Percentiles rank a stretch among this genome's conserved stretches.
Conservation (phyloP, 2,329 filamentous ascomycete species). For the Beauveria sp. region DNA sequence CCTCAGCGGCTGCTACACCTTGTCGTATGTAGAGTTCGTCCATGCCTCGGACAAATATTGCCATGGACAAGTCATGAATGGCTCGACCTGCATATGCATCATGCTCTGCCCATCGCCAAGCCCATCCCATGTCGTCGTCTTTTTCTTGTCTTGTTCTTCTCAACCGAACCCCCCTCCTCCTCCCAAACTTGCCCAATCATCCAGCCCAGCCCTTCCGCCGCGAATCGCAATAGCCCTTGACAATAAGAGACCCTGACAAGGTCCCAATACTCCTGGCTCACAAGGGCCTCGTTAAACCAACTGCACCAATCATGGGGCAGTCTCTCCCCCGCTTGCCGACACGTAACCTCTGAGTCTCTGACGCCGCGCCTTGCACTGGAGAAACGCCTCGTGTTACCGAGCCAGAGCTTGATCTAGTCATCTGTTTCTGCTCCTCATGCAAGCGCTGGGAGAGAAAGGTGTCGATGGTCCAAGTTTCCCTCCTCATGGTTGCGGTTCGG, state of each 20-base stretch:
- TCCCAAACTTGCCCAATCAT: not conserved
- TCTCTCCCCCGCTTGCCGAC: not conserved
- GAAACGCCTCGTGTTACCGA: constrained; percentile 5
- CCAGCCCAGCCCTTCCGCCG: not conserved
- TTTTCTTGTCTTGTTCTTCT: not conserved
- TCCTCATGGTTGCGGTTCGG: not conserved
- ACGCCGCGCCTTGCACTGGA: not conserved
- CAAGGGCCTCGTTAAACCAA: too few species aligned
- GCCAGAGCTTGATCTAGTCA: not conserved
- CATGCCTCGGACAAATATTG: not conserved
- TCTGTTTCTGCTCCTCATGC: not conserved
- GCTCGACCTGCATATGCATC: not conserved
- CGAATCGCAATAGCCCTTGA: not conserved
- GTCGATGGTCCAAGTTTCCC: not conserved
- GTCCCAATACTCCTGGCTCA: too few species aligned
- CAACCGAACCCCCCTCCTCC: not conserved
- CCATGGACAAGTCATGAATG: not conserved
- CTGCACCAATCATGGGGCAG: too few species aligned
- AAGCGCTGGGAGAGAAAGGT: not conserved
- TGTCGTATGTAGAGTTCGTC: not conserved
- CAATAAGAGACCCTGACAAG: too few species aligned
- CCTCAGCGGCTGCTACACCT: not conserved
- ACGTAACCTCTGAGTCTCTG: not conserved
- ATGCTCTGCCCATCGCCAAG: not conserved
- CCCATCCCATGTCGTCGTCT: not conserved